Conservation (phyloP, 768 basidiomycete species). For the Suillus alpinus region DNA sequence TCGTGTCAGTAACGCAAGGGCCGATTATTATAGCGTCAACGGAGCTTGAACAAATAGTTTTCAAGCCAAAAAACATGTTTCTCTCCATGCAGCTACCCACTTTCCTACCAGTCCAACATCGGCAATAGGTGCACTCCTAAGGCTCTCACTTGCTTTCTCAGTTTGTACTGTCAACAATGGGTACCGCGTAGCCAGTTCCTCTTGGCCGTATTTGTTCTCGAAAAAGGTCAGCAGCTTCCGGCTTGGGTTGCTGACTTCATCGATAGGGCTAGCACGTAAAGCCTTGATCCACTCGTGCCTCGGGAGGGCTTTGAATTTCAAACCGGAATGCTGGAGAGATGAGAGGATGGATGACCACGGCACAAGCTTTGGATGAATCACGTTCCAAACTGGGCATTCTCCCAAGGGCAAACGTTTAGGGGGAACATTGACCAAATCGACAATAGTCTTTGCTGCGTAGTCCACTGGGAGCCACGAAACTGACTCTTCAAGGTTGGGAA, state of each 20-base stretch:
- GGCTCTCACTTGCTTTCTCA: conserved; percentile 13
- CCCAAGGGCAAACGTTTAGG: background rate
- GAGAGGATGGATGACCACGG: conserved; percentile 40
- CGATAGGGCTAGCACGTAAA: conserved; percentile 19
- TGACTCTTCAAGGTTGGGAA: conserved; percentile 31
- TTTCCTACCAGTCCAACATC: conserved; percentile 34
- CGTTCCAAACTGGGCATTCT: conserved; percentile 21
- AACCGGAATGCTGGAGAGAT: conserved; percentile 34
- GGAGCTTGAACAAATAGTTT: too few relatives aligned
- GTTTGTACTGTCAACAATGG: conserved; percentile 11
- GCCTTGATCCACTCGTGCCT: conserved; percentile 23
- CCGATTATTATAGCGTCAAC: background rate
- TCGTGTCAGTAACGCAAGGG: background rate
- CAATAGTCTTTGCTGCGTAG: conserved; percentile 44
- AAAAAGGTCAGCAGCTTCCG: conserved; percentile 24
- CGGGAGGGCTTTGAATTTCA: conserved; percentile 25
- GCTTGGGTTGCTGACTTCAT: conserved; percentile 23
- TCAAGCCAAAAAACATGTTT: conserved; percentile 34
- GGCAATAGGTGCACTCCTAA: conserved; percentile 14
- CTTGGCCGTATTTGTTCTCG: conserved; percentile 22
- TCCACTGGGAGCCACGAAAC: conserved; percentile 53
- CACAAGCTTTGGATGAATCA: conserved; percentile 15
- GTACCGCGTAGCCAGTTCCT: conserved; percentile 8
- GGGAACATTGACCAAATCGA: conserved; percentile 37
- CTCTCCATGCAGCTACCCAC: conserved; percentile 42